Percentiles rank a stretch among this genome's conserved stretches.
Conservation (phyloP, 495 filamentous ascomycete genomes). For the Trichoderma gamsii region DNA sequence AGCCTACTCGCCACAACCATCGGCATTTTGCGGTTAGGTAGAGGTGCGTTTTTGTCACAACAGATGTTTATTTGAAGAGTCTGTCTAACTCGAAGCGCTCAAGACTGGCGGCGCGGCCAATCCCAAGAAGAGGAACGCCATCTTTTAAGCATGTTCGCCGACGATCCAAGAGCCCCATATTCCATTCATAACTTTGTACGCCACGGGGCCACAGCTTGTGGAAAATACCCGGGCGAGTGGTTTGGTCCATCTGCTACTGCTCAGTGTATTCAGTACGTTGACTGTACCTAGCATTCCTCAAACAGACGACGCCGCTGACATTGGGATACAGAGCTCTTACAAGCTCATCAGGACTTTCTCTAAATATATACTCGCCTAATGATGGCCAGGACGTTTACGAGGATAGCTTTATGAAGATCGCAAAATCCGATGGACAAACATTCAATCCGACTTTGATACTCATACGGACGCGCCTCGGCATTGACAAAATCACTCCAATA, state of each 20-base stretch:
- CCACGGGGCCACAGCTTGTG: slow-evolving; percentile 80
- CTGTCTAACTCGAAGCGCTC: slow-evolving; percentile 11
- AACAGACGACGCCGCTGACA: slow-evolving; percentile 23
- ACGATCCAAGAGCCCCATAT: slow-evolving; percentile 78
- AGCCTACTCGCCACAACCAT: slow-evolving; percentile 85
- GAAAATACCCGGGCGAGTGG: slow-evolving; percentile 95
- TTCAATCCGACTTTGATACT: slow-evolving; percentile 86
- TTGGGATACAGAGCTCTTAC: slow-evolving; percentile 57
- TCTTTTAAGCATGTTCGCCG: slow-evolving; percentile 81
- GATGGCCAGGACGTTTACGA: slow-evolving; percentile 90
- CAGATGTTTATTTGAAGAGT: slow-evolving; percentile 22
- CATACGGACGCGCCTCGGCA: slow-evolving; percentile 80
- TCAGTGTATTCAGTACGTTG: slow-evolving; percentile 86
- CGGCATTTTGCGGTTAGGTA: slow-evolving; percentile 61
- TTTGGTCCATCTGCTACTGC: slow-evolving; percentile 98
- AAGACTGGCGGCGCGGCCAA: slow-evolving; percentile 75
- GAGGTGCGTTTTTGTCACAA: slow-evolving; percentile 51
- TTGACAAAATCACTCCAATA: slow-evolving; percentile 85
- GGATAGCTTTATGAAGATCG: slow-evolving; percentile 72
- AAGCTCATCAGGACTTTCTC: slow-evolving; percentile 48
- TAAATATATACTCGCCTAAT: slow-evolving; percentile 82
- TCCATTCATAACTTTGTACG: slow-evolving; percentile 93
- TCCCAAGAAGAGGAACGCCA: slow-evolving; percentile 55
- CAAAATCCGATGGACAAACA: slow-evolving; percentile 52
- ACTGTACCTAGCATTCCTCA: not conserved